A percentile compares a stretch with the other conserved stretches of the same genome.
These are phyloP conservation scores for Tetracentron sinense DNA, from an alignment of 164 flowering plant species.

Conservation along the genomic window DNA sequence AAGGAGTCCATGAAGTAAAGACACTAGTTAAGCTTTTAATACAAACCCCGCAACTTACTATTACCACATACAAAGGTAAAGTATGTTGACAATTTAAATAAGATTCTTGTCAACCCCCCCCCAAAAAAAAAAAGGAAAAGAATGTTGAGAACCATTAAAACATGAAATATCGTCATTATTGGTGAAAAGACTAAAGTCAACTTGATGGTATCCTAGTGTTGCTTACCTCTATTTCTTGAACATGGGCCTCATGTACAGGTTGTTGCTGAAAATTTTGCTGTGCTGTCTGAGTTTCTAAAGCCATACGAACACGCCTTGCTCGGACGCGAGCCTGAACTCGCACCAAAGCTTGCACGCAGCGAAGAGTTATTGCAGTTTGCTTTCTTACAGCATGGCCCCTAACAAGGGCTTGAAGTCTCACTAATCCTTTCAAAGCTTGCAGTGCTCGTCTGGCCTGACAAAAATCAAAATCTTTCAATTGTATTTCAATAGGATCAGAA, in stretches of 20 bases:
- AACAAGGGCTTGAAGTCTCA: slow-evolving; percentile 96
- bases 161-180: neutral
- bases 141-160: too few species aligned
- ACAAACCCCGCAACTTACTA: too few species aligned
- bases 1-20: too few species aligned
- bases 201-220: neutral
- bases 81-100: too few species aligned
- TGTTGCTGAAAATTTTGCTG: slow-evolving; percentile 74
- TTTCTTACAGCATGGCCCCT: slow-evolving; percentile 99
- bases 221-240: slow-evolving; percentile 82
- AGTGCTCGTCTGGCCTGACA: slow-evolving; percentile 92
- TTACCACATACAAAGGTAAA: too few species aligned
- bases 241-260: slow-evolving; percentile 68
- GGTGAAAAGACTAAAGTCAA: too few species aligned
- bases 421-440: slow-evolving; percentile 90
- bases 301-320: slow-evolving; percentile 94
- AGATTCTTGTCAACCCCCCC: too few species aligned
- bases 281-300: slow-evolving; percentile 71
- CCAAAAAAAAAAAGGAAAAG: too few species aligned
- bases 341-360: slow-evolving; percentile 98
- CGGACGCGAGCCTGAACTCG: slow-evolving; percentile 99
- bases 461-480: neutral
- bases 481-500: neutral
- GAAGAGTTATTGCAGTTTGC: slow-evolving; percentile 95
- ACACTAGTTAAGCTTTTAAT: too few species aligned